These are phyloP conservation scores for Colletotrichum sp. DNA, from an alignment of 2,329 filamentous ascomycete genomes.

Conservation along the genomic window DNA sequence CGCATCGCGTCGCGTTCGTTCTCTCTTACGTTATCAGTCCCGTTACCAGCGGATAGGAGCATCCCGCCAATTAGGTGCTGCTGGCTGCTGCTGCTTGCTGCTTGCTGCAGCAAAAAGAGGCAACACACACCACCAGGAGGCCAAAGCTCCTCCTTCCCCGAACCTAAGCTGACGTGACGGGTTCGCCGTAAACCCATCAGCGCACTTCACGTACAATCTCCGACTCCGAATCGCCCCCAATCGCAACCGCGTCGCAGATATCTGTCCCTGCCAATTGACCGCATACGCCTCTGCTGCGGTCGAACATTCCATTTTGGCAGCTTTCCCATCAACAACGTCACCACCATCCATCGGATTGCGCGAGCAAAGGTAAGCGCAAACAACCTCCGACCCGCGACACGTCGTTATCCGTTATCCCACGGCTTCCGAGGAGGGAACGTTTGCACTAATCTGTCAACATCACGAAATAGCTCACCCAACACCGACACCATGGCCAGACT, in stretches of 20 bases:
- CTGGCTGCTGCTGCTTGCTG: neutral
- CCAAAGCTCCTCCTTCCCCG: constrained; percentile 8
- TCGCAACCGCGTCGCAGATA: neutral
- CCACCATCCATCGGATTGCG: neutral
- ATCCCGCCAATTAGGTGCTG: neutral
- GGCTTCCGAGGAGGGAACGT: neutral
- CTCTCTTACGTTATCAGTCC: neutral
- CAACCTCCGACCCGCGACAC: neutral
- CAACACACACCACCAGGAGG: neutral
- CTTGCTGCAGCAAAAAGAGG: neutral
- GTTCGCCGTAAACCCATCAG: neutral
- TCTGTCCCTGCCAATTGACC: neutral
- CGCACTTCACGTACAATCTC: neutral
- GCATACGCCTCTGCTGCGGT: neutral
- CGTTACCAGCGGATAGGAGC: neutral
- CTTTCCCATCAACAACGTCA: neutral
- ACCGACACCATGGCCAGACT: neutral
- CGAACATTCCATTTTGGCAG: too few relatives aligned
- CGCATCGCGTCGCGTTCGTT: neutral
- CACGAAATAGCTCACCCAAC: neutral
- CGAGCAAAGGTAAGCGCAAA: neutral
- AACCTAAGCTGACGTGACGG: neutral
- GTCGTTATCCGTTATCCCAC: neutral
- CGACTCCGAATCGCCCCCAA: neutral
- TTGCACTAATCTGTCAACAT: neutral